phyloP scores from a whole-genome alignment of 2,329 filamentous ascomycete species.

The Clonostachys chloroleuca region DNA sequence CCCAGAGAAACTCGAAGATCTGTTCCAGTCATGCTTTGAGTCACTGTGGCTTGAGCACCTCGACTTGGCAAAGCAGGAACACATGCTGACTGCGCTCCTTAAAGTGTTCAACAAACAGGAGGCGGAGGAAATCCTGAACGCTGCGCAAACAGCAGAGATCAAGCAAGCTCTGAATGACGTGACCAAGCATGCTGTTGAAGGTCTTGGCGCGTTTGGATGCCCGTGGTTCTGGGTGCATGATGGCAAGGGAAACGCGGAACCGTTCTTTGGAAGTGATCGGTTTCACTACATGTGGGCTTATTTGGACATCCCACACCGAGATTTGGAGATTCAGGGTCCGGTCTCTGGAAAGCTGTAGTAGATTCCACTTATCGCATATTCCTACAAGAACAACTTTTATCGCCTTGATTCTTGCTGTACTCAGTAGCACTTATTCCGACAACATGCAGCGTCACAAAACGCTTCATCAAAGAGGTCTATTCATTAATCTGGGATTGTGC shows the following conservation, averaged over 20 bases:
- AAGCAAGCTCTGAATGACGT: constrained; percentile 37
- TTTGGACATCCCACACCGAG: not conserved
- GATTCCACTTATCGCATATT: too few relatives aligned
- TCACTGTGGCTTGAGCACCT: constrained; percentile 58
- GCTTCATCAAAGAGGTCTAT: too few relatives aligned
- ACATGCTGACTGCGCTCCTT: constrained; percentile 35
- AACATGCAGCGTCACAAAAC: too few relatives aligned
- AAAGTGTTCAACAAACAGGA: constrained; percentile 46
- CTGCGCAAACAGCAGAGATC: constrained; percentile 18
- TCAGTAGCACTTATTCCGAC: too few relatives aligned
- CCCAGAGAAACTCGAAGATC: constrained; percentile 42
- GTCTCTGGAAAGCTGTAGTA: too few relatives aligned
- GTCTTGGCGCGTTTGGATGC: constrained; percentile 67
- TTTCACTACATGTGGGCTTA: constrained; percentile 8
- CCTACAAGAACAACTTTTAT: too few relatives aligned
- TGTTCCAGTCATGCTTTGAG: constrained; percentile 51
- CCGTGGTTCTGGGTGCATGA: constrained; percentile 72
- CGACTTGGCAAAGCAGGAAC: constrained; percentile 54
- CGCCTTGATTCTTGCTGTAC: too few relatives aligned
- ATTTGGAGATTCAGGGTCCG: too few relatives aligned
- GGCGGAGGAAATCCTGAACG: constrained; percentile 45
- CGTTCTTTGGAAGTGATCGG: constrained; percentile 76
- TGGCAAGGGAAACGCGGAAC: constrained; percentile 51
- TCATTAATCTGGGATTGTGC: too few relatives aligned
- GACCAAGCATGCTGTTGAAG: constrained; percentile 54